A percentile compares a stretch with the other conserved stretches of the same genome.
Conservation (phyloP, 2,329 filamentous ascomycete genomes). For the Colletotrichum ledebouriae region DNA sequence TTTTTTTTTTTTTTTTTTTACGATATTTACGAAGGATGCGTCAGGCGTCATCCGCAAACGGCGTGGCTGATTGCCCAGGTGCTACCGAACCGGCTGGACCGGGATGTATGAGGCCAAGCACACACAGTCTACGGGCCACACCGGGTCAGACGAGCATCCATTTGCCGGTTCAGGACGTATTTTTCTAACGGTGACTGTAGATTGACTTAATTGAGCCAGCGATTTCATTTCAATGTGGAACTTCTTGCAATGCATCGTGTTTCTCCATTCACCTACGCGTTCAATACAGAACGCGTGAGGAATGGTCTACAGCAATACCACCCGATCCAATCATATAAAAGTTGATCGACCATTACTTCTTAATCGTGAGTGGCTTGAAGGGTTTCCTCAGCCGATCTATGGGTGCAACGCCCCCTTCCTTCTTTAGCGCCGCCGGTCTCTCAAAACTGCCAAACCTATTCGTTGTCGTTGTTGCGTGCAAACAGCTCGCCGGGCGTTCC, state of each 20-base stretch:
- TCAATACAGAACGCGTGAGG: neutral
- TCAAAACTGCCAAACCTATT: slow-evolving; percentile 54
- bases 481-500: slow-evolving; percentile 57
- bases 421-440: slow-evolving; percentile 58
- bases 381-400: slow-evolving; percentile 67
- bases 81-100: slow-evolving; percentile 12
- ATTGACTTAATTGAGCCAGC: neutral
- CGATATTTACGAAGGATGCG: slow-evolving; percentile 32
- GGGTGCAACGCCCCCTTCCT: slow-evolving; percentile 58
- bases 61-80: neutral
- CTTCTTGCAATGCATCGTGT: no score
- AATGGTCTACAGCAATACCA: slow-evolving; percentile 3
- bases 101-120: neutral
- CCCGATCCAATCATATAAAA: neutral
- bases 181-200: no score
- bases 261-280: neutral
- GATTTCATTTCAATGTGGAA: neutral
- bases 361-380: slow-evolving; percentile 70
- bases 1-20: neutral
- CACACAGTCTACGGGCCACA: neutral
- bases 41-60: slow-evolving; percentile 6
- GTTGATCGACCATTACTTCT: slow-evolving; percentile 47
- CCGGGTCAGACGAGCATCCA: neutral
- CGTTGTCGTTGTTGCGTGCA: slow-evolving; percentile 66
- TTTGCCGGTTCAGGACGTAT: neutral